Evolutionary conservation across 768 basidiomycete species (phyloP), one percentile per base, ranked within the genome.

Genomic region (Lactifluus echinatus): DNA sequence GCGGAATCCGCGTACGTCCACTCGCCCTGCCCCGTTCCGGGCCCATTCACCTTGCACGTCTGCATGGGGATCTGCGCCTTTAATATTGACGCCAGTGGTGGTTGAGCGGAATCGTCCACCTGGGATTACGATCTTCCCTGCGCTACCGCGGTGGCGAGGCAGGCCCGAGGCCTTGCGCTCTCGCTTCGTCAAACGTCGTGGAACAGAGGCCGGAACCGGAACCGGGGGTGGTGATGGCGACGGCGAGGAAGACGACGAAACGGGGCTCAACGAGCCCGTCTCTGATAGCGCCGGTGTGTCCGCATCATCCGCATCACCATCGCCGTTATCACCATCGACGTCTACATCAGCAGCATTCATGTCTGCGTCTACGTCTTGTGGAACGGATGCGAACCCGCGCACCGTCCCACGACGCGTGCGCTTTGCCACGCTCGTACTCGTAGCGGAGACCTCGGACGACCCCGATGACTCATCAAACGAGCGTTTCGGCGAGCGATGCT

Each of bases 1-100:
- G 63, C 85, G 73, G 69, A 89, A 89, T 52, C 87, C 87, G 52
- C 87, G 75, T 52, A 89, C 85, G 68, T 89, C 87, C 57, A 89
- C 68, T 65, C 86, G 73, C 50, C 86, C 87, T 31, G 80, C 78
- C 60, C 86, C 86, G 69, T 85, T 89, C 68, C 71, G 75, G 65
- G 70, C 73, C 86, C 87, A 88, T 66, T 78, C 80, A 14, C 71
- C 74, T 17, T 73, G 71, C 29, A 70, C 75, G 17, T 67, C 66
- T 5, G 68, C 74, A 8, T 24, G 54, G 24, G 29, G 26, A 12
- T 12, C 37, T 14, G 70, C 63, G 10, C 66, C 66, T 23, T 63
- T 64, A 0, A 47, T 63, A 49, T 67, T 44, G 42, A 60, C 55
- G 43, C 60, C 69, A 59, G 26, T 66, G 64, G 57, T 17, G 67